Base-by-base conservation (phyloP, 2,329 filamentous ascomycete genomes). In the Blumeria hordei region DNA sequence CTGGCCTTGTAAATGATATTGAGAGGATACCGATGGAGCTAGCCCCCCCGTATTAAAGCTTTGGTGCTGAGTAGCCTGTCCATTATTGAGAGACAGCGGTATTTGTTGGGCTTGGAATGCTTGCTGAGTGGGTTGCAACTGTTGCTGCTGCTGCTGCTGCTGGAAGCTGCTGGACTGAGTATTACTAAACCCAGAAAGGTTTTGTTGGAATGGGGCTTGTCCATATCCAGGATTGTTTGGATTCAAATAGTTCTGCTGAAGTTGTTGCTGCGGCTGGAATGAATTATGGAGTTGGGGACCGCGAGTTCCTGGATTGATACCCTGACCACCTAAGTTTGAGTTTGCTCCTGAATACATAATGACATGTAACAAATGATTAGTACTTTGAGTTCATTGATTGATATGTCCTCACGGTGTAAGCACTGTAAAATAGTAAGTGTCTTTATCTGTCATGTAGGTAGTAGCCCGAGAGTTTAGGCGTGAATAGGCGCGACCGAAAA, bases 271-370 rank as follows among this genome's bases (percentile, higher is more conserved):
- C 61, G 67, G 63, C 58, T 69, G 66, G 56, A 76, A 74, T 58
- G 73, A 70, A 65, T 70, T 68, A 61, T 73, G 76, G 61, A 77
- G 72, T 59, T 73, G 78, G 64, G 77, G 76, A 55, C 79, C 78
- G n/a, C 12, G 6, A 8, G 32, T 6, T 53, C 83, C 84, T 58
- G 81, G 83, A 67, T 83, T 78, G 72, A 75, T 83, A 66, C 81
- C 86, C 68, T 75, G 77, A 70, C 81, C 83, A 69, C 87, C 87
- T 64, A 94, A 71, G 69, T 82, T 95, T 60, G 85, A 81, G 72
- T 85, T 93, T 61, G 86, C 85, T 67, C 83, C 86, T 61, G 87
- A 92, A 72, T 86, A 96, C 90, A 95, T 95, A 69, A 64, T 66
- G 54, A 7, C 11, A 18, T 37, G 9, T 6, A 52, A n/a, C 11